phyloP scores from a whole-genome alignment of 2,329 filamentous ascomycete genomes.

The Fusarium neocosmosporiellum region DNA sequence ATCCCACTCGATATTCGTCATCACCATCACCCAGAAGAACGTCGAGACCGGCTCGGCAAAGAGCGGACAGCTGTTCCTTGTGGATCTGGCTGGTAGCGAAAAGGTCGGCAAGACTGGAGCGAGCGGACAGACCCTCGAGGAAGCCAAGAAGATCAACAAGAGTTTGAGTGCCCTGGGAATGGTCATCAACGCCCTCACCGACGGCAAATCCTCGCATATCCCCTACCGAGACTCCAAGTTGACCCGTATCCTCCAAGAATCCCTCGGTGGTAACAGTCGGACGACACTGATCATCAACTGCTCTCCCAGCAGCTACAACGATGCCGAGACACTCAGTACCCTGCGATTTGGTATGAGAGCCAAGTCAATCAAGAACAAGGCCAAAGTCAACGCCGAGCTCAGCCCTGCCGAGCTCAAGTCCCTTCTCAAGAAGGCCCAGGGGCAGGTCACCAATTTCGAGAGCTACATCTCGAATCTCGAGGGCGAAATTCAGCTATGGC shows the following conservation, averaged over 20 bases:
- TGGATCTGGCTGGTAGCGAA: constrained; percentile 97
- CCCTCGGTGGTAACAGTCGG: constrained; percentile 94
- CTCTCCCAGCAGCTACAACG: constrained; percentile 98
- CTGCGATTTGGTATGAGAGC: constrained; percentile 94
- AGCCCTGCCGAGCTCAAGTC: constrained; percentile 95
- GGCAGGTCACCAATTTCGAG: constrained; percentile 89
- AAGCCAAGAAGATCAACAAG: constrained; percentile 99
- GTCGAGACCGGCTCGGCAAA: constrained; percentile 95
- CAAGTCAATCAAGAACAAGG: constrained; percentile 99
- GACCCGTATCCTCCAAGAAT: constrained; percentile 96
- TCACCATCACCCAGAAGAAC: constrained; percentile 98
- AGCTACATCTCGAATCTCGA: constrained; percentile 86
- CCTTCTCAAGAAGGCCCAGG: constrained; percentile 91
- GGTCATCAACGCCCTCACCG: constrained; percentile 98
- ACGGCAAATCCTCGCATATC: constrained; percentile 95
- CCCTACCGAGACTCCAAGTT: constrained; percentile 98
- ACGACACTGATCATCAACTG: constrained; percentile 99
- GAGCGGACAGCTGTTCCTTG: constrained; percentile 95
- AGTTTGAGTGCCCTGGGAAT: constrained; percentile 97
- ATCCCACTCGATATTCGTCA: constrained; percentile 97
- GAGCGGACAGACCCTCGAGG: constrained; percentile 95
- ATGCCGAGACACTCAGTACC: constrained; percentile 91
- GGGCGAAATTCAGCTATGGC: constrained; percentile 87
- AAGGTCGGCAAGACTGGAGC: constrained; percentile 99
- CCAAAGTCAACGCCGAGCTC: constrained; percentile 98